Base-by-base conservation (phyloP, 2,329 filamentous ascomycete species). In the Tolypocladium guangdongense region DNA sequence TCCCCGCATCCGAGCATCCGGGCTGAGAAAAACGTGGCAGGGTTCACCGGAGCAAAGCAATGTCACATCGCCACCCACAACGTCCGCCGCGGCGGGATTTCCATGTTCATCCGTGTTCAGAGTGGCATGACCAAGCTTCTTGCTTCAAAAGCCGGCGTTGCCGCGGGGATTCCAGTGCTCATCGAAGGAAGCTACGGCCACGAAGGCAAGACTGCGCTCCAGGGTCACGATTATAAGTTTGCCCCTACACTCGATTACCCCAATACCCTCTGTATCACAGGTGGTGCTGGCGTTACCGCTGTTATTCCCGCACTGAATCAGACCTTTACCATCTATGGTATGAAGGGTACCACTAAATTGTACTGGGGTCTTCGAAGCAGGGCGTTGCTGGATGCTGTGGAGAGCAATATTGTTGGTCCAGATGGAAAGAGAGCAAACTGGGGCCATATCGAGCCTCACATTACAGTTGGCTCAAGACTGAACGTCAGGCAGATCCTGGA, bases 161-260 rank as follows among this genome's bases (percentile, higher is more conserved):
- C 54, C 3, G 35, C 46, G 2, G 57, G 60, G 1, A 55, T 68
- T 6, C 60, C 64, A 0, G 57, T 68, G 0, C 56, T 68, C 0
- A 54, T 68, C 10, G 66, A 68, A 50, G 57, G 55, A 1, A 62
- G 62, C 18, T 68, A 68, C 38, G 63, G 60, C 1, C 61, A 63
- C 16, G 59, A 64, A 27, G 59, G 58, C 37, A 56, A 55, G 12
- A 58, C 56, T 0, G 55, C 55, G 1, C 50, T 59, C 6, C 61
- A 62, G 22, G 56, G 58, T 32, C 56, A 53, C 27, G 54, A 60
- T 10, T 51, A 7, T 11, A 55, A 56, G 2, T 60, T 63, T 8
- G 45, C 49, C 2, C 62, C 60, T 2, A 62, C 54, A 0, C 43
- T 54, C 30, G 22, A 51, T 10, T 49, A 38, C 36, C 48, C 48